These are phyloP conservation scores for Clausena lansium DNA, from an alignment of 345 rosid genomes.

Conservation along the genomic window DNA sequence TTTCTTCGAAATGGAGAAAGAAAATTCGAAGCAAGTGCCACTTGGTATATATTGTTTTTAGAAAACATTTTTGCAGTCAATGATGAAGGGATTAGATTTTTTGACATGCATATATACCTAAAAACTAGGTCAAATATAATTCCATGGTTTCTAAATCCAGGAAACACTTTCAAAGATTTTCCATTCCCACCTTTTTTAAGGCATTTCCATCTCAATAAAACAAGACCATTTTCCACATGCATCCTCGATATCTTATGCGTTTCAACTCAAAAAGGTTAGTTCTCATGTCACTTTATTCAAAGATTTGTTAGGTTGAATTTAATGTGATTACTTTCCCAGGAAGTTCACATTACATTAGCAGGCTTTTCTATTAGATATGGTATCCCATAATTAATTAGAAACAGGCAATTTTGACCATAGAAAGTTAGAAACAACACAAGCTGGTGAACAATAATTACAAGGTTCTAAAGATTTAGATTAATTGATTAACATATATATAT, in stretches of 20 bases:
- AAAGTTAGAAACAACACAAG: neutral
- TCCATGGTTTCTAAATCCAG: neutral
- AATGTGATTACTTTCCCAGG: neutral
- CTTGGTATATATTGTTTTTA: neutral
- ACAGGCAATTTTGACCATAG: neutral
- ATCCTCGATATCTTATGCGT: neutral
- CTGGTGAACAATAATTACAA: no score
- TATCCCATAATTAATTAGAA: neutral
- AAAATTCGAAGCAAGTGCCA: neutral
- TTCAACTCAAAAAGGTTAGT: neutral
- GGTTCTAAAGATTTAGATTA: no score
- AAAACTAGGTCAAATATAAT: neutral
- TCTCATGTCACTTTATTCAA: conserved; percentile 10
- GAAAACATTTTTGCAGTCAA: neutral
- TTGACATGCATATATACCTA: neutral
- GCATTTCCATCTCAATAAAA: neutral
- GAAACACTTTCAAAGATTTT: neutral
- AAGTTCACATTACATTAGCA: neutral
- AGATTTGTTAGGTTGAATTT: neutral
- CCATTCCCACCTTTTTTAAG: neutral
- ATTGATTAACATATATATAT: no score
- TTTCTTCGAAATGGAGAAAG: neutral
- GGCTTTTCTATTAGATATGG: neutral
- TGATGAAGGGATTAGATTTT: neutral
- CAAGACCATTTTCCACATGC: neutral